Evolutionary conservation across 2,329 filamentous ascomycete species (phyloP), one percentile per base, ranked within the genome.

Genomic region (Dendrostoma leiphaemia): DNA sequence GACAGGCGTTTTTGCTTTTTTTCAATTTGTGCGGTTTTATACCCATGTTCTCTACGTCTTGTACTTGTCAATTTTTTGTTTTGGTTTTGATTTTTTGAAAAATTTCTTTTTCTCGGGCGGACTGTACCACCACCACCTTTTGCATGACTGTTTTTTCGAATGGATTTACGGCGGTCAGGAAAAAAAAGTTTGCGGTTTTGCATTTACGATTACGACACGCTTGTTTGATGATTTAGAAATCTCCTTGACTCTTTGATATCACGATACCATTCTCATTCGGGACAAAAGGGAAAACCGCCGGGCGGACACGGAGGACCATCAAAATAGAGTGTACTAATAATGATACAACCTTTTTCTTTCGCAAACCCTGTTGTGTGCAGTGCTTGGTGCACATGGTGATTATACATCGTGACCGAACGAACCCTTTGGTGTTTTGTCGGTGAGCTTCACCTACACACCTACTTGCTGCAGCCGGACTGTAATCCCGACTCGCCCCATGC

Each of bases 251-350:
- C 41, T 28, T 37, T 51, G 48, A 51, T 51, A 51, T 51, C 48
- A 44, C 48, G 48, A 51, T 51, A 51, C 48, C 48, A 51, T 51
- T 51, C 48, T 43, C 29, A 32, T 35, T 51, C 12, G 48, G 48
- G 48, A 37, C 37, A 41, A 51, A 50, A 51, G 38, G 48, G 38
- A 51, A 51, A 23, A 51, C 48, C 48, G 29, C 38, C 29, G 48
- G 48, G 48, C 37, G 37, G 48, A 51, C n/a, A n/a, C 48, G 48
- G 48, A 51, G 48, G 48, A 51, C 48, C 48, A 51, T 51, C 37
- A 44, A 51, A 51, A 51, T 43, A 51, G 45, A 44, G 26, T 51
- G 48, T 51, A 51, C 38, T 51, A 51, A 43, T 51, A 51, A 51
- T 50, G 48, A 34, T 51, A 41, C 19, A 23, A 34, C 29, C 41